Evolutionary conservation across 306 rosid genomes (phyloP).

Genomic region (Mimosa bimucronata): DNA sequence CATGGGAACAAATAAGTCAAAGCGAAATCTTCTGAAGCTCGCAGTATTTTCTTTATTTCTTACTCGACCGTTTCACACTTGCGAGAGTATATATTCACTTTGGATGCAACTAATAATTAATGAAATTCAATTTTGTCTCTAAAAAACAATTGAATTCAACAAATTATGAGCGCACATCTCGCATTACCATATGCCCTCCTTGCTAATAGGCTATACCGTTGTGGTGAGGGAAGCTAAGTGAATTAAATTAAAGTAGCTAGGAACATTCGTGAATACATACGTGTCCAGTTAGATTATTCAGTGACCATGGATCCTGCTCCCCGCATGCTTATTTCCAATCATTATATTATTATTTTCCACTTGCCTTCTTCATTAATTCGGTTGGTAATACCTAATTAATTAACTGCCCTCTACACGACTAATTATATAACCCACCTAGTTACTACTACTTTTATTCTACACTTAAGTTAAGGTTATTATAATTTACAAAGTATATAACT

Average conservation of each 20-base stretch:
- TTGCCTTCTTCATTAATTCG: constrained; percentile 26
- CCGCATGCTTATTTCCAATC: constrained; percentile 32
- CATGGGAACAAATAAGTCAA: constrained; percentile 43
- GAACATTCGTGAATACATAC: not conserved
- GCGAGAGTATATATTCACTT: constrained; percentile 3
- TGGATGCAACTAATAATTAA: not conserved
- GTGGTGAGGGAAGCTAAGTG: not conserved
- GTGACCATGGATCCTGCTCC: constrained; percentile 10
- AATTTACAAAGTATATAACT: not conserved
- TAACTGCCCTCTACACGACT: constrained; percentile 31
- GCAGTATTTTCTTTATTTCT: not conserved
- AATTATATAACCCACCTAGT: constrained; percentile 18
- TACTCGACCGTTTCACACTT: constrained; percentile 22
- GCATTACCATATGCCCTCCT: not conserved
- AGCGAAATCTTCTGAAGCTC: constrained; percentile 1
- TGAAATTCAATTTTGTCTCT: not conserved
- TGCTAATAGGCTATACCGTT: not conserved
- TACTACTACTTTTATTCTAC: not conserved
- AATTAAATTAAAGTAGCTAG: not conserved
- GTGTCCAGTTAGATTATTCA: not conserved
- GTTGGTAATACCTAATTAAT: constrained; percentile 44
- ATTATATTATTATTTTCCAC: constrained; percentile 3
- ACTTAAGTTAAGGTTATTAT: not conserved
- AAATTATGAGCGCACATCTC: constrained; percentile 8
- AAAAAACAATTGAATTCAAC: not conserved